Base-by-base conservation (phyloP, 306 rosid species). In the Adenanthera pavonina region DNA sequence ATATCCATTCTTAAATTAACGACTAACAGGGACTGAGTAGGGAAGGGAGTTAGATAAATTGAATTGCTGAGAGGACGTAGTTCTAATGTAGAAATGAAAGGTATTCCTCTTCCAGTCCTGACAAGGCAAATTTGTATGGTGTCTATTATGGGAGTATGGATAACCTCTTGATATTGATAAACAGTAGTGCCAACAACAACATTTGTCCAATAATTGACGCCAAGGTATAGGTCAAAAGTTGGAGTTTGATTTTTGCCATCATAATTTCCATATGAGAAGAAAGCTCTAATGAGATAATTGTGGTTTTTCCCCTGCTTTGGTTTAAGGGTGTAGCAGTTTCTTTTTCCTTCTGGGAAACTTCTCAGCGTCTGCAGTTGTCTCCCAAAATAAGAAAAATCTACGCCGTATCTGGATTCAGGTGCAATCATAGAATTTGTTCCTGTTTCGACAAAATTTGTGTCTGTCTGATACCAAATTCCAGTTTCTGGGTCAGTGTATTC, bases 311-410 rank as follows among this genome's bases (percentile, higher is more conserved):
- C 87, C 4, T 61, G 57, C 2, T 70, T 82, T 0, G 88, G 86
- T 7, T 59, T 84, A 13, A 88, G 43, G 60, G 66, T 76, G 66
- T 83, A 89, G 78, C 92, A 89, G 48, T 81, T 89, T 73, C 74
- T 85, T 13, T 5, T 34, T 49, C 87, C 88, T 0, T 62, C 30
- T 13, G 88, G 87, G 36, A 89, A 89, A 34, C 86, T 25, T 25
- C 30, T 25, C 30, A 25, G 30, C 30, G 30, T 25, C 30, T 25
- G 30, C 30, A 25, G 30, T 85, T 69, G 82, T 8, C 16, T 70
- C 57, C 51, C 73, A 68, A 40, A 15, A 6, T 41, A 40, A 34
- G 44, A 44, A 12, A 1, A 34, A 34, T 34, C 38, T 34, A 64
- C 9, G 15, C 9, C 15, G 3, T 13, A 2, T 8, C 2, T 3